Percentiles rank a stretch among this genome's conserved stretches.
Evolutionary conservation across 306 rosid species (phyloP).

Genomic region (Quercus rubra): DNA sequence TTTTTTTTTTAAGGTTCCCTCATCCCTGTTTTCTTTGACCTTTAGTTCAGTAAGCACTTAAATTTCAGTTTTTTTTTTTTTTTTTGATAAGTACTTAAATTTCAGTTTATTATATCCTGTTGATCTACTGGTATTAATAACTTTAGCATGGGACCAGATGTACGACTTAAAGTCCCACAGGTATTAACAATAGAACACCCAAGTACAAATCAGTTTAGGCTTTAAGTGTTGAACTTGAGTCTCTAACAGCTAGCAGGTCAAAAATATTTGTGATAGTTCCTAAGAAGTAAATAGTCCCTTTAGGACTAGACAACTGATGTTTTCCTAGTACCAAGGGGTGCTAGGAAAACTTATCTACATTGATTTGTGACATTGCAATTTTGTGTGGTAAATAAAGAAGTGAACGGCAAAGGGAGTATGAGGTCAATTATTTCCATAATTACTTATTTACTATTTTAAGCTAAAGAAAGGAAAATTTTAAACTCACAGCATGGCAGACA

Average conservation of each 20-base stretch:
- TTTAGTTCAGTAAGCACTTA: not conserved
- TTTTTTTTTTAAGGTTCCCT: not conserved
- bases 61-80: not conserved
- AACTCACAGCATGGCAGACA: constrained; percentile 88
- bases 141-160: not conserved
- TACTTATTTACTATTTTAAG: not conserved
- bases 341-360: not conserved
- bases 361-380: not conserved
- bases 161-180: not conserved
- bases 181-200: not conserved
- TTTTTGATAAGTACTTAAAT: not conserved
- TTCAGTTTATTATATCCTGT: not conserved
- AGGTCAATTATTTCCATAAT: not conserved
- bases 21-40: not conserved
- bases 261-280: not conserved
- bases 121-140: not conserved
- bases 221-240: not conserved
- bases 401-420: not conserved
- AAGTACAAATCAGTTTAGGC: not conserved
- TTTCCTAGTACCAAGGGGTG: not conserved
- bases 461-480: constrained; percentile 19
- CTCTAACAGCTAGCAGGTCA: not conserved
- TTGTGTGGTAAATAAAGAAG: not conserved
- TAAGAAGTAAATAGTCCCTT: not conserved
- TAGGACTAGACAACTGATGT: not conserved